Base-by-base conservation (phyloP, 1,139 yeast species). In the Blastobotrys capitulatus region DNA sequence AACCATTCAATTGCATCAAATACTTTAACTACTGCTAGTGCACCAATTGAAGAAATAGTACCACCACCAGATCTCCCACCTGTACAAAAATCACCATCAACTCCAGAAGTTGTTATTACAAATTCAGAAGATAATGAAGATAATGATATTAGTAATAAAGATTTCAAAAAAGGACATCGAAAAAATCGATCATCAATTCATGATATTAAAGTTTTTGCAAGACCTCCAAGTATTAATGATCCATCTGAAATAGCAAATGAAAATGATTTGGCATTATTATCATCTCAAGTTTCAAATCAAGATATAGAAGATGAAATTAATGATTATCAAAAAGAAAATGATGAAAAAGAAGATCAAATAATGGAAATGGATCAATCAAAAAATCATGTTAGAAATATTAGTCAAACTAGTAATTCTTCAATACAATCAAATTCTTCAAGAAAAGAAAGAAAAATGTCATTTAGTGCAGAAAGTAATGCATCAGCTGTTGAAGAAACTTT, bases 401-500 rank as follows among this genome's bases (percentile, higher is more conserved):
- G 25, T 22, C 35, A 35, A 19, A 27, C 27, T 15, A 37, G 32
- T 27, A 20, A 27, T 3, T 7, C 40, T 6, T 44, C 47, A 13
- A 12, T n/a, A 5, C 19, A 16, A 10, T 43, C 46, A 12, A 15
- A 31, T 6, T 29, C 12, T 4, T 18, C 42, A 5, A 12, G 42
- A n/a, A 22, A 4, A n/a, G n/a, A n/a, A 4, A 31, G 38, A 18
- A 38, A 48, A 13, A 25, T 48, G 27, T 44, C 57, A 4, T 55
- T 55, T 27, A 52, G 55, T 9, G 58, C 57, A 13, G 49, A 47
- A 37, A 44, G 55, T n/a, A 56, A 54, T 47, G 60, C 57, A 1
- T 58, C 60, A 8, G 63, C 67, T 6, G 62, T 81, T n/a, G 84
- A 79, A 50, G 90, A 86, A 52, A 67, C 87, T 16, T 74, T 88